phyloP scores from a whole-genome alignment of 2,329 filamentous ascomycete species.

The Aureobasidium sp. region DNA sequence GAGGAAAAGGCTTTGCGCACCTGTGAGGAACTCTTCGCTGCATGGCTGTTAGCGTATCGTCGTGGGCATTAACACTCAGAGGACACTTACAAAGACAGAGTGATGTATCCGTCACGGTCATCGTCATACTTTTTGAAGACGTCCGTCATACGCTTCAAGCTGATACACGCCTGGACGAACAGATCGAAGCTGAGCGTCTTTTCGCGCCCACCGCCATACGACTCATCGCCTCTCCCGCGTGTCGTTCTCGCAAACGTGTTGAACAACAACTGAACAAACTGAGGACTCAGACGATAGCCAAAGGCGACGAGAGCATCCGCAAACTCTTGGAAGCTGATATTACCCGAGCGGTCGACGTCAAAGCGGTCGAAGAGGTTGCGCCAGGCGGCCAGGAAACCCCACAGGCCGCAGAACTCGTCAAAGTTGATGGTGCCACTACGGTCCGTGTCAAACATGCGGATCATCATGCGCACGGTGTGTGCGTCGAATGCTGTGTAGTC shows the following conservation, averaged over 20 bases:
- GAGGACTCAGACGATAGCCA: slow-evolving; percentile 78
- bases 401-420: slow-evolving; percentile 91
- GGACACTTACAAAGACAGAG: slow-evolving; percentile 47
- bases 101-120: slow-evolving; percentile 82
- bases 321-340: slow-evolving; percentile 81
- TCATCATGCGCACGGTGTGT: slow-evolving; percentile 97
- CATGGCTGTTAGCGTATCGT: slow-evolving; percentile 16
- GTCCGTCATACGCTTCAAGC: slow-evolving; percentile 95
- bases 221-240: slow-evolving; percentile 30
- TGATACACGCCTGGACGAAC: slow-evolving; percentile 96
- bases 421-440: slow-evolving; percentile 85
- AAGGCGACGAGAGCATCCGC: slow-evolving; percentile 83
- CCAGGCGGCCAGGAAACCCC: slow-evolving; percentile 94
- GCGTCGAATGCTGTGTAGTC: slow-evolving; percentile 92
- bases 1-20: slow-evolving; percentile 49
- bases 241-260: slow-evolving; percentile 64
- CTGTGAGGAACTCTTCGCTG: slow-evolving; percentile 49
- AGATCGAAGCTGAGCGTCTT: slow-evolving; percentile 64
- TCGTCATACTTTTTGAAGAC: slow-evolving; percentile 99
- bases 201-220: slow-evolving; percentile 23
- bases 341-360: slow-evolving; percentile 78
- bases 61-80: no score
- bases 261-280: slow-evolving; percentile 81
- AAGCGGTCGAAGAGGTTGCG: slow-evolving; percentile 91
- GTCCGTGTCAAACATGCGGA: slow-evolving; percentile 97